phyloP scores from a whole-genome alignment of 768 basidiomycete species.

The Cyathus striatus region DNA sequence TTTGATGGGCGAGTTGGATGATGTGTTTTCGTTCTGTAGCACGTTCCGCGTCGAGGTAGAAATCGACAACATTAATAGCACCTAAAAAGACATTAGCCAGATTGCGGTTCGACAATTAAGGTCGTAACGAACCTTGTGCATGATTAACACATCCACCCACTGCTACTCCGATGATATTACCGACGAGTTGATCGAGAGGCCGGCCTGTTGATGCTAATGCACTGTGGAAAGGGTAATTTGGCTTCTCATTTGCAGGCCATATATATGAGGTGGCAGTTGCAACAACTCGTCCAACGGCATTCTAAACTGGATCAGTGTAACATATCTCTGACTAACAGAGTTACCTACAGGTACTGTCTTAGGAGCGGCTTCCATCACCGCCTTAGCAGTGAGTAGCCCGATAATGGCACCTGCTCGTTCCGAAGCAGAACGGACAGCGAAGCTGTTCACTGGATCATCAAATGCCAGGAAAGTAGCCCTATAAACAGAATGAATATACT shows the following conservation, averaged over 20 bases:
- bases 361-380: neutral
- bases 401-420: neutral
- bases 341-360: too few relatives aligned
- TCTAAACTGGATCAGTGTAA: too few relatives aligned
- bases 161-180: neutral
- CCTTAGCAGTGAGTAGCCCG: neutral
- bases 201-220: neutral
- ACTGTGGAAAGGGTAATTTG: neutral
- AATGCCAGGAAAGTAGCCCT: neutral
- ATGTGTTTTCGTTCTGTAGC: constrained; percentile 34
- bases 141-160: neutral
- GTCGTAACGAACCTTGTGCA: neutral
- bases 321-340: too few relatives aligned
- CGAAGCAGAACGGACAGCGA: neutral
- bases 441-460: neutral
- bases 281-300: too few relatives aligned
- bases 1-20: constrained; percentile 23
- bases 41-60: constrained; percentile 41
- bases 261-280: too few relatives aligned
- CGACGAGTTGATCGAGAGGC: neutral
- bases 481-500: neutral
- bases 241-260: too few relatives aligned
- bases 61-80: constrained; percentile 44
- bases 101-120: too few relatives aligned
- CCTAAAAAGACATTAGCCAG: too few relatives aligned